These are phyloP conservation scores for Neurospora sp. DNA, from an alignment of 495 filamentous ascomycete genomes.

Conservation along the genomic window DNA sequence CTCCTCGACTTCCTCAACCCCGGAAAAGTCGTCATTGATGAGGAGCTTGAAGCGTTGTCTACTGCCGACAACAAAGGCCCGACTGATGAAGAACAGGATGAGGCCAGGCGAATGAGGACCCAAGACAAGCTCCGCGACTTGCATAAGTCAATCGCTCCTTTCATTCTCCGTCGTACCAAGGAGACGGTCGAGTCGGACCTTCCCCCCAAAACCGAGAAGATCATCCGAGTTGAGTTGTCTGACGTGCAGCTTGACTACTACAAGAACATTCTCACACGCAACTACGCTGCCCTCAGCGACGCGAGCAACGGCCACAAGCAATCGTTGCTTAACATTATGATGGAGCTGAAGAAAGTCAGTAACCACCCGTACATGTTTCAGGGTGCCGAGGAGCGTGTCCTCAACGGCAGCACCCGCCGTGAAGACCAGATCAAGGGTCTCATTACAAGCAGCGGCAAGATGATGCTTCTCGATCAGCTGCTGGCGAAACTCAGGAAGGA, in stretches of 20 bases:
- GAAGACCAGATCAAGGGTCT: conserved; percentile 84
- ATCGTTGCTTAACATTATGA: conserved; percentile 96
- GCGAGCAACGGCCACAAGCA: conserved; percentile 82
- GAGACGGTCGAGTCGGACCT: conserved; percentile 93
- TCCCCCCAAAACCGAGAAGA: conserved; percentile 95
- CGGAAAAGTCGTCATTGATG: conserved; percentile 74
- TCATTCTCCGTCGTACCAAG: conserved; percentile 94
- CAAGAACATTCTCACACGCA: conserved; percentile 94
- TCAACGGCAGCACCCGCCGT: conserved; percentile 62
- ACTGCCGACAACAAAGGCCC: conserved; percentile 29
- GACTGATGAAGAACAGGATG: conserved; percentile 20
- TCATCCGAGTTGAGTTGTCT: conserved; percentile 91
- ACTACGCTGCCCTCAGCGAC: conserved; percentile 89
- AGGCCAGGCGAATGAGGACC: conserved; percentile 24
- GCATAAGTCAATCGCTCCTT: conserved; percentile 68
- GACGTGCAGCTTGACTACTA: conserved; percentile 97
- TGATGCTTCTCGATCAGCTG: conserved; percentile 95
- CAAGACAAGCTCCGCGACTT: conserved; percentile 48
- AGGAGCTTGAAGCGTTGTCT: conserved; percentile 61
- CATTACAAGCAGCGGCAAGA: conserved; percentile 95
- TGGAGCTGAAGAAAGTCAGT: conserved; percentile 98
- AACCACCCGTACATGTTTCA: conserved; percentile 98
- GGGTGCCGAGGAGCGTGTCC: conserved; percentile 77
- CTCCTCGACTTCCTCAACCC: conserved; percentile 95
- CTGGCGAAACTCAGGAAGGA: conserved; percentile 84